Evolutionary conservation across 495 filamentous ascomycete genomes (phyloP).

Genomic region (Lasiosphaeria miniovina): DNA sequence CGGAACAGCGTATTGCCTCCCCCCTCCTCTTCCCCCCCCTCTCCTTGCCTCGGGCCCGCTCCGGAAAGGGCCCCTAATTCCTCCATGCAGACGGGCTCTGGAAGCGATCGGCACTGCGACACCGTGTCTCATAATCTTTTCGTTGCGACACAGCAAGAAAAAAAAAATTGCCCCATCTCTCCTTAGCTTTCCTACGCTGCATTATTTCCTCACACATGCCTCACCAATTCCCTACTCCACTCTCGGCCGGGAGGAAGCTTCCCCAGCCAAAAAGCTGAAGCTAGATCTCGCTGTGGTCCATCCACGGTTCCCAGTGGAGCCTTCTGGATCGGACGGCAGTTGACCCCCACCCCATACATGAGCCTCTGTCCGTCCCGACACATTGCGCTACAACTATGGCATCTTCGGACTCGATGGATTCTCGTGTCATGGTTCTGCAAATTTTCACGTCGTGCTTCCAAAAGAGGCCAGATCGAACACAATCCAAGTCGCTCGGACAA

Average conservation of each 20-base stretch:
- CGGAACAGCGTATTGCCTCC: background rate
- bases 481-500: constrained; percentile 15
- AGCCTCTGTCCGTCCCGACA: background rate
- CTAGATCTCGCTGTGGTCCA: constrained; percentile 5
- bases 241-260: constrained; percentile 9
- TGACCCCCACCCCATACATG: constrained; percentile 12
- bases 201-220: background rate
- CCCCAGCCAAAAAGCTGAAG: constrained; percentile 4
- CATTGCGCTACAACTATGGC: constrained; percentile 7
- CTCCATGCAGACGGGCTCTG: constrained; percentile 14
- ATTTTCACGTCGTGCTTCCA: constrained; percentile 30
- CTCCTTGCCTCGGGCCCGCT: background rate
- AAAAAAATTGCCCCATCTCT: constrained; percentile 4
- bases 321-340: background rate
- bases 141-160: constrained; percentile 8
- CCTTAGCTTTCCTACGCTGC: constrained; percentile 1
- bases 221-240: background rate
- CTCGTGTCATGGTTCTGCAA: constrained; percentile 20
- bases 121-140: constrained; percentile 28
- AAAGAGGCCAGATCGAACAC: constrained; percentile 15
- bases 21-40: constrained; percentile 1
- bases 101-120: constrained; percentile 30
- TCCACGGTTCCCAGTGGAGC: constrained; percentile 16
- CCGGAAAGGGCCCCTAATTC: background rate
- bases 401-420: constrained; percentile 5